Evolutionary conservation across 2,329 filamentous ascomycete genomes (phyloP).

Genomic region (Penicillium oxalicum): DNA sequence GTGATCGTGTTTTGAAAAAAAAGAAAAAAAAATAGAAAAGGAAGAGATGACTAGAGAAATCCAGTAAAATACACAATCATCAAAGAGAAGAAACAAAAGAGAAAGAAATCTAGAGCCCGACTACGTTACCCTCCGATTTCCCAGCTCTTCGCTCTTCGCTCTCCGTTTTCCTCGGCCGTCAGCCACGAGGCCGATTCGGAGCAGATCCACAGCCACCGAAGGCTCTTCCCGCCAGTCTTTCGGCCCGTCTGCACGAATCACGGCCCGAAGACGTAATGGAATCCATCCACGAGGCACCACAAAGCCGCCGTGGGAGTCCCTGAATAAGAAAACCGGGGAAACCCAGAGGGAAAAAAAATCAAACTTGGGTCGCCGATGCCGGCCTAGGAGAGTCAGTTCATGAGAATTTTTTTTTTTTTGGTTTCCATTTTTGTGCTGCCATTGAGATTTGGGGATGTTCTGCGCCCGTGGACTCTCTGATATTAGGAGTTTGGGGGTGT

Average conservation of each 20-base stretch:
- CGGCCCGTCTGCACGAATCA: slow-evolving; percentile 12
- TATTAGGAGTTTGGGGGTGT: too few relatives aligned
- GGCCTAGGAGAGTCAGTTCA: slow-evolving; percentile 4
- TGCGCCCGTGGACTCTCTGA: too few relatives aligned
- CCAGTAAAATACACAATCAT: background rate
- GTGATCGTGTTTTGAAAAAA: too few relatives aligned
- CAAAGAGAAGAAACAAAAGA: background rate
- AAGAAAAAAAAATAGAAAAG: background rate
- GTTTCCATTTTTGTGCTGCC: too few relatives aligned
- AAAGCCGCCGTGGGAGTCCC: background rate
- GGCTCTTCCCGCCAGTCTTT: slow-evolving; percentile 1
- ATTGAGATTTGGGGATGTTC: too few relatives aligned
- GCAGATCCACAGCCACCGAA: slow-evolving; percentile 2
- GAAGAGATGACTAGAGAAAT: background rate
- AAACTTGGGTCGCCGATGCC: slow-evolving; percentile 9
- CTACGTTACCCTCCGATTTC: too few relatives aligned
- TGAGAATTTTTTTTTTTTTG: too few relatives aligned
- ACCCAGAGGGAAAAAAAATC: slow-evolving; percentile 5
- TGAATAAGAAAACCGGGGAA: slow-evolving; percentile 12
- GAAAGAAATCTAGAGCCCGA: too few relatives aligned
- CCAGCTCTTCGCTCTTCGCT: background rate
- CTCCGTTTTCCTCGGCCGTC: background rate
- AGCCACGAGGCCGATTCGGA: slow-evolving; percentile 1
- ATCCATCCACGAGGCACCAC: slow-evolving; percentile 5
- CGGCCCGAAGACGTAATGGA: slow-evolving; percentile 13